Evolutionary conservation across 139 green algal genomes (phyloP).

Genomic region (Picochlorum sp.): DNA sequence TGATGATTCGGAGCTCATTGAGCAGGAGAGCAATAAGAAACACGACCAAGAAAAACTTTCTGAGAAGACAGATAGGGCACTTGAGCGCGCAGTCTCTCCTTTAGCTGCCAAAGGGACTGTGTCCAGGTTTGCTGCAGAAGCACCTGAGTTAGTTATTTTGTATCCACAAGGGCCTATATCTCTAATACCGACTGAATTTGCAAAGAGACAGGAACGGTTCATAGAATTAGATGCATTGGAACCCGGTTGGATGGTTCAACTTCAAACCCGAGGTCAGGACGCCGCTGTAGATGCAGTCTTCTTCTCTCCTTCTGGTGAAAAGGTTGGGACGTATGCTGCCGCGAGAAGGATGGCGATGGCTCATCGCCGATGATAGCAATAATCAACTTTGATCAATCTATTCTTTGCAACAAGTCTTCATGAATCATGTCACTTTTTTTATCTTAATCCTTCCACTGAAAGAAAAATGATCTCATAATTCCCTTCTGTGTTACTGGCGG

Average conservation of each 20-base stretch:
- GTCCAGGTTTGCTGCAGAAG: not conserved
- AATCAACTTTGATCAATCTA: too few species aligned
- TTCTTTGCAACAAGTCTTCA: too few species aligned
- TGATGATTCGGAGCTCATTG: too few species aligned
- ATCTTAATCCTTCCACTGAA: too few species aligned
- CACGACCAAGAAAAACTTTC: too few species aligned
- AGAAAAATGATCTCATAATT: too few species aligned
- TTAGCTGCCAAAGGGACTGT: not conserved
- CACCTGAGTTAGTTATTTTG: not conserved
- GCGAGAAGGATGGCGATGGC: slow-evolving; percentile 56
- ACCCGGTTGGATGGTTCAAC: slow-evolving; percentile 70
- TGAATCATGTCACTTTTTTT: too few species aligned
- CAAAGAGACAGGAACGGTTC: slow-evolving; percentile 65
- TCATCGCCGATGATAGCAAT: too few species aligned
- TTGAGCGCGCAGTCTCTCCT: not conserved
- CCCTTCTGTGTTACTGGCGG: too few species aligned
- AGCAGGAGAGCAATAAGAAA: too few species aligned
- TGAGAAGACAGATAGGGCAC: too few species aligned
- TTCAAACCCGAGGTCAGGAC: slow-evolving; percentile 36
- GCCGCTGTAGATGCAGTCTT: slow-evolving; percentile 71
- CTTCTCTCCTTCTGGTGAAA: slow-evolving; percentile 50
- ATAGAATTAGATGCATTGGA: slow-evolving; percentile 74
- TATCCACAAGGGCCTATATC: slow-evolving; percentile 34
- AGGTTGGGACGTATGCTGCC: slow-evolving; percentile 54
- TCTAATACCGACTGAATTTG: slow-evolving; percentile 61